phyloP scores from a whole-genome alignment of 164 flowering plant genomes.

The Stephania cephalantha region DNA sequence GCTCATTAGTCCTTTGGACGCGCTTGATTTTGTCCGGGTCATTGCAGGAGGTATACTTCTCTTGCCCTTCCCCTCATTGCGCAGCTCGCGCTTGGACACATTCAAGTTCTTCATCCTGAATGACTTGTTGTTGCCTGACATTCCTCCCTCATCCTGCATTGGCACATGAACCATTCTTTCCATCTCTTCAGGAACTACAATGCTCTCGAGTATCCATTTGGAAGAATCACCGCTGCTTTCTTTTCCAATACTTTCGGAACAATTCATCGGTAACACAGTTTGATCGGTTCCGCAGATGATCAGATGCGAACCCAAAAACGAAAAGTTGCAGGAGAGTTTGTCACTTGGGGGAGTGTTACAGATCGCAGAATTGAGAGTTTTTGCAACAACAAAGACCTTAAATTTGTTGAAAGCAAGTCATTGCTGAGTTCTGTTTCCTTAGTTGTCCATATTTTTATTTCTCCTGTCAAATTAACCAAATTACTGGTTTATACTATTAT shows the following conservation, averaged over 20 bases:
- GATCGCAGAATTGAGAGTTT: neutral
- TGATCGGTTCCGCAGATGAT: no score
- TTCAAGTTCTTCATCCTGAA: neutral
- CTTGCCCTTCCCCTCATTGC: conserved; percentile 10
- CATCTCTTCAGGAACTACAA: conserved; percentile 12
- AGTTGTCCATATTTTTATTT: no score
- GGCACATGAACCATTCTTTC: conserved; percentile 23
- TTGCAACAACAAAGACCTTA: neutral
- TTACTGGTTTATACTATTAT: no score
- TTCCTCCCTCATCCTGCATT: conserved; percentile 5
- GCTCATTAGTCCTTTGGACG: conserved; percentile 50
- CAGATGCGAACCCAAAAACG: neutral
- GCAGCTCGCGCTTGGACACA: conserved; percentile 4
- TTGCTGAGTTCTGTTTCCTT: no score
- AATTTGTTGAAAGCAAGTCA: neutral
- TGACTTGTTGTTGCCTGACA: neutral
- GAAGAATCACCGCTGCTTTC: conserved; percentile 17
- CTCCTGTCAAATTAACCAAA: no score
- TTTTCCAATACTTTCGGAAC: neutral
- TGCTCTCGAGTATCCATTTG: conserved; percentile 43
- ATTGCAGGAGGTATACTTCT: conserved; percentile 18
- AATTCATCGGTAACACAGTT: neutral
- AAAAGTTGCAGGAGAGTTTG: neutral
- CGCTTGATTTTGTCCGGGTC: conserved; percentile 37
- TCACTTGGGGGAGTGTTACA: neutral